phyloP scores from a whole-genome alignment of 345 rosid species.

The Garcia nutans region DNA sequence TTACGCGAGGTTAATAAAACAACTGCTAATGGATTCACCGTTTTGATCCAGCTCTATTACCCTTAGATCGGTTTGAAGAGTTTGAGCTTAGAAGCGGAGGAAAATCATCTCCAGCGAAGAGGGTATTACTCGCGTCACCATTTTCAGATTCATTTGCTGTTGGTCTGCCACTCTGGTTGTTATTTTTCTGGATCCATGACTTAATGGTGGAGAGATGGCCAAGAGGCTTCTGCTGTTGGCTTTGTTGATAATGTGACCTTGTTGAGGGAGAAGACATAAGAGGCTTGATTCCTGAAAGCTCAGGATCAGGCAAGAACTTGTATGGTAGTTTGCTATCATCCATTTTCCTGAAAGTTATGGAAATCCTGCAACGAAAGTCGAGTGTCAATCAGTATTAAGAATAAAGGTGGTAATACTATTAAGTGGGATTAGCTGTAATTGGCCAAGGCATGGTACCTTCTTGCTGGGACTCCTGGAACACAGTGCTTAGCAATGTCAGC shows the following conservation, averaged over 20 bases:
- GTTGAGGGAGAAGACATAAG: slow-evolving; percentile 4
- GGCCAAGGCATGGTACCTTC: slow-evolving; percentile 29
- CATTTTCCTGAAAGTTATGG: slow-evolving; percentile 47
- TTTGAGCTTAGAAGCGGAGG: slow-evolving; percentile 24
- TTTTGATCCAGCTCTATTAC: slow-evolving; percentile 2
- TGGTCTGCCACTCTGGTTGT: neutral
- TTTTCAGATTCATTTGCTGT: neutral
- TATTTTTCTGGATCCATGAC: neutral
- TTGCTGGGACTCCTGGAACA: slow-evolving; percentile 60
- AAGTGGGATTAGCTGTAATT: neutral
- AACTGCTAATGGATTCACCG: neutral
- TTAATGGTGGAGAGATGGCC: neutral
- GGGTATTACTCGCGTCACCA: neutral
- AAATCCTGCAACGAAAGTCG: slow-evolving; percentile 26
- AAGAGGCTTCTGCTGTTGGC: neutral
- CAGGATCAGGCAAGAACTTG: slow-evolving; percentile 35
- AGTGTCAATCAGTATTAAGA: neutral
- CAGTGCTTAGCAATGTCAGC: slow-evolving; percentile 71
- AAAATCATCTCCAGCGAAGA: slow-evolving; percentile 21
- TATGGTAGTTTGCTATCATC: slow-evolving; percentile 34
- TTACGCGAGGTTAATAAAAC: too few relatives aligned
- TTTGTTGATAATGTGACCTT: slow-evolving; percentile 5
- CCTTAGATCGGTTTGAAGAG: neutral
- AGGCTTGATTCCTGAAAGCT: slow-evolving; percentile 30
- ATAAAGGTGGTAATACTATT: neutral